Percentiles rank a stretch among this genome's conserved stretches.
phyloP scores from a whole-genome alignment of 2,329 filamentous ascomycete genomes.

The Cladosporium sphaerospermum region DNA sequence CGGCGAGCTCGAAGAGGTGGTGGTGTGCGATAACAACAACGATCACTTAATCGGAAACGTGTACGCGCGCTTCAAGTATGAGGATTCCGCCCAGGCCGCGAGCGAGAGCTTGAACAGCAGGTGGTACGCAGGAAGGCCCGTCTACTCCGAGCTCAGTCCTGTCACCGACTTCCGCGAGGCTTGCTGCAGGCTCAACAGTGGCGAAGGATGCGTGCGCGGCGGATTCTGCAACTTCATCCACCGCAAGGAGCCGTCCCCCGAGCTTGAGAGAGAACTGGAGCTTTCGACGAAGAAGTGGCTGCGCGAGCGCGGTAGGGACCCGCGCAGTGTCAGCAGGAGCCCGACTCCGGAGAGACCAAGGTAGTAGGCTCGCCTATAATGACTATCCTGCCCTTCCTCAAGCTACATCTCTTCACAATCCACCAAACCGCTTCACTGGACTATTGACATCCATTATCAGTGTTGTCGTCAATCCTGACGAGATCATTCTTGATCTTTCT shows the following conservation, averaged over 20 bases:
- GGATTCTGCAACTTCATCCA: slow-evolving; percentile 99
- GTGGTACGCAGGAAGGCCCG: slow-evolving; percentile 94
- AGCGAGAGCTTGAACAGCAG: slow-evolving; percentile 90
- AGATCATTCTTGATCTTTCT: background rate
- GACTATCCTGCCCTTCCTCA: too few species aligned
- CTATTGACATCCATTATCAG: background rate
- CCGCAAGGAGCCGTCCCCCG: slow-evolving; percentile 84
- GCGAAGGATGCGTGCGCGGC: slow-evolving; percentile 90
- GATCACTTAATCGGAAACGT: slow-evolving; percentile 98
- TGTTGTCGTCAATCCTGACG: background rate
- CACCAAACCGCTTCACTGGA: too few species aligned
- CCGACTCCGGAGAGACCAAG: slow-evolving; percentile 79
- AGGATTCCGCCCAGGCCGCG: slow-evolving; percentile 87
- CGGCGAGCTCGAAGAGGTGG: slow-evolving; percentile 92
- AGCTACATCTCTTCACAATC: too few species aligned
- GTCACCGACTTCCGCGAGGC: slow-evolving; percentile 98
- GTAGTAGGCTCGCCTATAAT: slow-evolving; percentile 42
- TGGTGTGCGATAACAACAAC: slow-evolving; percentile 99
- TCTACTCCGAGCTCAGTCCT: slow-evolving; percentile 95
- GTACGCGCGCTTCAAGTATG: slow-evolving; percentile 99
- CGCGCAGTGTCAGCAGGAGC: slow-evolving; percentile 72
- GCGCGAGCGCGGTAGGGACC: slow-evolving; percentile 74
- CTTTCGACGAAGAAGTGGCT: slow-evolving; percentile 96
- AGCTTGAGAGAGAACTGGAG: slow-evolving; percentile 81
- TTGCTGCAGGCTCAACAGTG: slow-evolving; percentile 88